Evolutionary conservation across 106 monocot species (phyloP).

Genomic region (Gastrodia elata): DNA sequence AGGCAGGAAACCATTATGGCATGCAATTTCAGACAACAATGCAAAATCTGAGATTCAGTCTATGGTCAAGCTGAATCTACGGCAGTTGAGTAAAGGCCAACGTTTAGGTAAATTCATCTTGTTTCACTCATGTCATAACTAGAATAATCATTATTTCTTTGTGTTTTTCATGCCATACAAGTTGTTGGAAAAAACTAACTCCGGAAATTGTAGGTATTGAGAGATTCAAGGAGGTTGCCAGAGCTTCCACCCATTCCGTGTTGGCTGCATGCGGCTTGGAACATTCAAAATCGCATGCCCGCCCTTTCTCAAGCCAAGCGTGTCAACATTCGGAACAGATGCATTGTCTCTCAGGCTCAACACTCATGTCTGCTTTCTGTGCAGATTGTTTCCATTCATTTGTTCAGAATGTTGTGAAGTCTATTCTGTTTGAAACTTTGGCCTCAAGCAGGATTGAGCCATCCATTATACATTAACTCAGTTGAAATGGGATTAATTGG

Average conservation of each 20-base stretch:
- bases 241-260: slow-evolving; percentile 61
- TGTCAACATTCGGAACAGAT: slow-evolving; percentile 31
- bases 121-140: background rate
- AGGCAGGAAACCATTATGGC: background rate
- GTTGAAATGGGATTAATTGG: too few species aligned
- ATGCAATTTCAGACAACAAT: background rate
- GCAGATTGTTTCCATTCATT: slow-evolving; percentile 46
- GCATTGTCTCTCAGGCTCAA: slow-evolving; percentile 11
- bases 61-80: slow-evolving; percentile 57
- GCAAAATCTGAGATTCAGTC: slow-evolving; percentile 49
- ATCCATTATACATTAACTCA: background rate
- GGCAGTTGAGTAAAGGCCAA: slow-evolving; percentile 22
- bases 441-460: background rate
- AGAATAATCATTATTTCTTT: too few species aligned
- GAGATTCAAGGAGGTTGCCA: slow-evolving; percentile 62
- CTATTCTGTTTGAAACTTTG: slow-evolving; percentile 19
- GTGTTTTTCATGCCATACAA: too few species aligned
- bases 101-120: slow-evolving; percentile 30
- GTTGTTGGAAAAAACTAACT: background rate
- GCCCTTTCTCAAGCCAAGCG: slow-evolving; percentile 11
- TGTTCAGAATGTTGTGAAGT: slow-evolving; percentile 37
- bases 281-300: slow-evolving; percentile 36
- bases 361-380: slow-evolving; percentile 39
- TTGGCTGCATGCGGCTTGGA: slow-evolving; percentile 69
- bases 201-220: slow-evolving; percentile 26